Conservation (phyloP, 495 filamentous ascomycete genomes). For the Penicillium cosmopolitanum region DNA sequence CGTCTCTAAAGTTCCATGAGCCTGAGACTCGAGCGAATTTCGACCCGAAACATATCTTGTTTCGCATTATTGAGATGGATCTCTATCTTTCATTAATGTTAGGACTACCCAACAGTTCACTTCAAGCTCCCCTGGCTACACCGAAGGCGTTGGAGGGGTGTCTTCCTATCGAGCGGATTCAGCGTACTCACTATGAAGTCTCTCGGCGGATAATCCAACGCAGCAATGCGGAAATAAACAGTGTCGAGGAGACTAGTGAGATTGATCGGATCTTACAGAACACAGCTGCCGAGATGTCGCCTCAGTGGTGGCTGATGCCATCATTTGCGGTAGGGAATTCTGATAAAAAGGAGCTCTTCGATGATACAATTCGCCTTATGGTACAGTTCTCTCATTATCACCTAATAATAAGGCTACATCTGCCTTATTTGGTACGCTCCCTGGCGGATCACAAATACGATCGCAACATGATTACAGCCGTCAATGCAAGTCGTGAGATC, state of each 20-base stretch:
- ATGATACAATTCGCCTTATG: conserved; percentile 19
- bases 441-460: conserved; percentile 25
- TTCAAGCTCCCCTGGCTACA: conserved; percentile 31
- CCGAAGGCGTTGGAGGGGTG: conserved; percentile 14
- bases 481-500: conserved; percentile 46
- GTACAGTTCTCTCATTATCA: conserved; percentile 46
- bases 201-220: conserved; percentile 50
- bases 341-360: conserved; percentile 9
- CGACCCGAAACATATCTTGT: conserved; percentile 15
- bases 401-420: conserved; percentile 28
- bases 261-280: conserved; percentile 49
- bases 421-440: conserved; percentile 26
- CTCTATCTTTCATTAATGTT: conserved; percentile 47
- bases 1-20: conserved; percentile 22
- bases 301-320: conserved; percentile 42
- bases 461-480: conserved; percentile 34
- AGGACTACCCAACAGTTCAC: conserved; percentile 46
- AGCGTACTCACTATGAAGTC: conserved; percentile 29
- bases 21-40: conserved; percentile 16
- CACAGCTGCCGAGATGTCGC: conserved; percentile 39
- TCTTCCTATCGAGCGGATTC: conserved; percentile 25
- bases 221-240: conserved; percentile 30
- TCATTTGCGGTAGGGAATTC: conserved; percentile 6
- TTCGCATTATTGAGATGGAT: conserved; percentile 31
- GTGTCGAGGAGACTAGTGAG: conserved; percentile 32